phyloP scores from a whole-genome alignment of 768 basidiomycete species.

The Paxillus ammoniavirescens region DNA sequence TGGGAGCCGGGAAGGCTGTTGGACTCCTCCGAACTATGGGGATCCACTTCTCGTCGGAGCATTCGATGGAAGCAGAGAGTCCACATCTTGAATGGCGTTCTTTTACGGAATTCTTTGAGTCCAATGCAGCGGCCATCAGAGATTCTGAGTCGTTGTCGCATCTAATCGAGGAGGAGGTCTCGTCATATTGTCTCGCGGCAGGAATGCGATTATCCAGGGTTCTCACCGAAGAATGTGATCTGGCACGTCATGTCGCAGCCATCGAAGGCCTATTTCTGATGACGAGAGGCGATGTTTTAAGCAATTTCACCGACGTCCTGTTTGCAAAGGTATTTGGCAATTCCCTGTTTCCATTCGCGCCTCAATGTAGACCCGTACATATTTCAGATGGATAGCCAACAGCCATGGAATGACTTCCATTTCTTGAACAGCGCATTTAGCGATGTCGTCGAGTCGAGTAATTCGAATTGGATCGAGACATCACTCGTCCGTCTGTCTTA shows the following conservation, averaged over 20 bases:
- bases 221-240: slow-evolving; percentile 62
- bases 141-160: slow-evolving; percentile 63
- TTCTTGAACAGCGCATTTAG: slow-evolving; percentile 77
- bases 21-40: slow-evolving; percentile 67
- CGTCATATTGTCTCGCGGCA: slow-evolving; percentile 52
- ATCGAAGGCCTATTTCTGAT: slow-evolving; percentile 75
- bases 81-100: slow-evolving; percentile 39
- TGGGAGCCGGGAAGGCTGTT: slow-evolving; percentile 73
- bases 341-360: slow-evolving; percentile 3
- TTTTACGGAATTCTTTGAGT: slow-evolving; percentile 41
- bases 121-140: slow-evolving; percentile 33
- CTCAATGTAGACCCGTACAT: not conserved
- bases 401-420: slow-evolving; percentile 79
- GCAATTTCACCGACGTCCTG: slow-evolving; percentile 68
- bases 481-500: slow-evolving; percentile 73
- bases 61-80: slow-evolving; percentile 19
- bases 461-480: slow-evolving; percentile 58
- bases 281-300: slow-evolving; percentile 75
- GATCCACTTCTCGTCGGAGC: slow-evolving; percentile 16
- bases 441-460: slow-evolving; percentile 57
- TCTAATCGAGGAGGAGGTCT: slow-evolving; percentile 61
- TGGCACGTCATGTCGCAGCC: slow-evolving; percentile 59
- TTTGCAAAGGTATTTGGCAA: slow-evolving; percentile 61
- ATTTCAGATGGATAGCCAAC: slow-evolving; percentile 68
- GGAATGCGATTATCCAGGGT: slow-evolving; percentile 55